Evolutionary conservation across 495 filamentous ascomycete genomes (phyloP).

Genomic region (Cercophora sp.): DNA sequence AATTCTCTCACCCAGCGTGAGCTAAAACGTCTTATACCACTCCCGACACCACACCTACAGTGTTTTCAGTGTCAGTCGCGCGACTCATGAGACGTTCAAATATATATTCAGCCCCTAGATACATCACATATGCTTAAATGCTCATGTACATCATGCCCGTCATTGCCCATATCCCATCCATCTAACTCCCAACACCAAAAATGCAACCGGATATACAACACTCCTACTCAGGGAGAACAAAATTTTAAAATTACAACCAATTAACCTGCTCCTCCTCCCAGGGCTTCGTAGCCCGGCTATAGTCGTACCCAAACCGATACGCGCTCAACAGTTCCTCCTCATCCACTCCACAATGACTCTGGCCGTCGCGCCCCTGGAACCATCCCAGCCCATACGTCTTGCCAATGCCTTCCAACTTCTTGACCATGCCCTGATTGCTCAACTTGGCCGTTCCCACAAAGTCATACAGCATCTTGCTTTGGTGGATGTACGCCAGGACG

Average conservation of each 20-base stretch:
- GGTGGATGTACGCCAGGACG: slow-evolving; percentile 69
- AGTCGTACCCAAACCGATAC: slow-evolving; percentile 57
- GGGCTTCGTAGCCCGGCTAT: slow-evolving; percentile 38
- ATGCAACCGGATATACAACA: background rate
- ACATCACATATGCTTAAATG: background rate
- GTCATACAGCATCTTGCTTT: slow-evolving; percentile 67
- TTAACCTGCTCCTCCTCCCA: slow-evolving; percentile 35
- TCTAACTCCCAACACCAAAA: background rate
- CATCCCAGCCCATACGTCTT: slow-evolving; percentile 71
- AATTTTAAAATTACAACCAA: slow-evolving; percentile 28
- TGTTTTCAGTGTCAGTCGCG: too few relatives aligned
- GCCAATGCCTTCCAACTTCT: slow-evolving; percentile 45
- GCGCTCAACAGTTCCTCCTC: slow-evolving; percentile 59
- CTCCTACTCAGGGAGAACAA: background rate
- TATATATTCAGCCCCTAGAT: too few relatives aligned
- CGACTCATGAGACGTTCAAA: too few relatives aligned
- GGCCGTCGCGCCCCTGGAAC: slow-evolving; percentile 63
- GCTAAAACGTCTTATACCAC: too few relatives aligned
- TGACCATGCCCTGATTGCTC: slow-evolving; percentile 52
- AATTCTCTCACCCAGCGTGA: too few relatives aligned
- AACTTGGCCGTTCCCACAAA: slow-evolving; percentile 65
- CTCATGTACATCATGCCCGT: background rate
- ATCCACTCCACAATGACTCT: slow-evolving; percentile 65
- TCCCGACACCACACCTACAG: too few relatives aligned
- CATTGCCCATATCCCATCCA: background rate